These are phyloP conservation scores for Logfia minima DNA, from an alignment of 129 eudicot species.

Conservation along the genomic window DNA sequence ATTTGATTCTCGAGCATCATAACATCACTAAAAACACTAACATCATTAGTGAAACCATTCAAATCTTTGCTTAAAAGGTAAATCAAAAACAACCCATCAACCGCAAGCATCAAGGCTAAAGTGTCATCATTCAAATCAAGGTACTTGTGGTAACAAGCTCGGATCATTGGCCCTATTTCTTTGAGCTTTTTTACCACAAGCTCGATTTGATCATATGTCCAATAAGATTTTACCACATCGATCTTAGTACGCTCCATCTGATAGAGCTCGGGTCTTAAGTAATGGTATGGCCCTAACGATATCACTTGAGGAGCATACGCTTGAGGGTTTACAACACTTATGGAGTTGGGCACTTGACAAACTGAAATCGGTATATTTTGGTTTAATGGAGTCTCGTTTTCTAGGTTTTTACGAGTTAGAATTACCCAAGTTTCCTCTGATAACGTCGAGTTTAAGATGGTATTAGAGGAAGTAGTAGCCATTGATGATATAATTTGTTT, in stretches of 20 bases:
- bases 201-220: not conserved
- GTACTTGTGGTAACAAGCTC: constrained; percentile 41
- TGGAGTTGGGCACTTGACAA: constrained; percentile 30
- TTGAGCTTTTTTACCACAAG: constrained; percentile 27
- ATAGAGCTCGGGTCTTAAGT: constrained; percentile 27
- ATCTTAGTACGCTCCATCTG: constrained; percentile 34
- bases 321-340: constrained; percentile 31
- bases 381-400: not conserved
- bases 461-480: constrained; percentile 18
- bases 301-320: constrained; percentile 41
- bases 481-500: constrained; percentile 6
- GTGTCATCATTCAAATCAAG: constrained; percentile 35
- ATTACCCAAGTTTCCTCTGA: constrained; percentile 31
- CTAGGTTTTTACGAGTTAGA: constrained; percentile 17
- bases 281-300: constrained; percentile 37
- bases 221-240: constrained; percentile 18
- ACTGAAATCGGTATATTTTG: constrained; percentile 20
- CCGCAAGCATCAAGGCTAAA: constrained; percentile 39
- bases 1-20: constrained; percentile 50
- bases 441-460: constrained; percentile 18
- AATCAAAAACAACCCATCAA: constrained; percentile 37
- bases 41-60: not conserved
- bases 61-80: constrained; percentile 12
- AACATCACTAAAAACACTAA: constrained; percentile 27
- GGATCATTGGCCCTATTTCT: constrained; percentile 26